Conservation (phyloP, 768 basidiomycete genomes). For the Psilocybe cubensis region DNA sequence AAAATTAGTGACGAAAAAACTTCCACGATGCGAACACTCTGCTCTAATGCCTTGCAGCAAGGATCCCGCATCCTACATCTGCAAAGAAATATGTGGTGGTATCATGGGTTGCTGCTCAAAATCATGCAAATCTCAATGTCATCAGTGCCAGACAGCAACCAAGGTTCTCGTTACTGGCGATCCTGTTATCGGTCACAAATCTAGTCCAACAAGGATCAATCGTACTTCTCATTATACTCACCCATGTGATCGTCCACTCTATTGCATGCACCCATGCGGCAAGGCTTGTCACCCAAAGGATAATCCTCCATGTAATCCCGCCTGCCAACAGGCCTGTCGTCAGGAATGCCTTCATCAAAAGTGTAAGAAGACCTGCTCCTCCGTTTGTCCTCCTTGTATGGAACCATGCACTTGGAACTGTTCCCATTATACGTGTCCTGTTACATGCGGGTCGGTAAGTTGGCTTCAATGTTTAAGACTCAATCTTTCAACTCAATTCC, state of each 20-base stretch:
- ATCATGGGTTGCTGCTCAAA: slow-evolving; percentile 57
- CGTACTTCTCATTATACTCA: slow-evolving; percentile 37
- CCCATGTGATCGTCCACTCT: slow-evolving; percentile 51
- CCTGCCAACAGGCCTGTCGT: slow-evolving; percentile 51
- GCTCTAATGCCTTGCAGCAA: slow-evolving; percentile 50
- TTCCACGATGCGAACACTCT: slow-evolving; percentile 58
- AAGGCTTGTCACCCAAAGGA: slow-evolving; percentile 45
- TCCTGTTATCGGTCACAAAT: neutral
- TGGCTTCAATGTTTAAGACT: neutral
- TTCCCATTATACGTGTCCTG: slow-evolving; percentile 54
- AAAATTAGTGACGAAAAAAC: slow-evolving; percentile 40
- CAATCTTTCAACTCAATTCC: neutral
- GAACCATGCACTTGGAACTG: slow-evolving; percentile 66
- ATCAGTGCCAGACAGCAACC: slow-evolving; percentile 44
- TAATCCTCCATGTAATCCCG: slow-evolving; percentile 46
- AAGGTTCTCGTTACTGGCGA: neutral
- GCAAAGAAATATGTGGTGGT: slow-evolving; percentile 44
- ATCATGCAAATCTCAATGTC: slow-evolving; percentile 50
- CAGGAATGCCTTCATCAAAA: slow-evolving; percentile 59
- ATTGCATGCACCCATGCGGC: slow-evolving; percentile 59
- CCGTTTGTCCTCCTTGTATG: slow-evolving; percentile 63
- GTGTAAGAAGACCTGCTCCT: slow-evolving; percentile 52
- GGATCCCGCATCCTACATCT: slow-evolving; percentile 42
- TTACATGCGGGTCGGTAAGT: slow-evolving; percentile 72
- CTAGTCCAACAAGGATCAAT: slow-evolving; percentile 12